Percentiles rank a stretch among this genome's conserved stretches.
These are phyloP conservation scores for Sordariomycetes sp. DNA, from an alignment of 2,329 filamentous ascomycete genomes.

Conservation along the genomic window DNA sequence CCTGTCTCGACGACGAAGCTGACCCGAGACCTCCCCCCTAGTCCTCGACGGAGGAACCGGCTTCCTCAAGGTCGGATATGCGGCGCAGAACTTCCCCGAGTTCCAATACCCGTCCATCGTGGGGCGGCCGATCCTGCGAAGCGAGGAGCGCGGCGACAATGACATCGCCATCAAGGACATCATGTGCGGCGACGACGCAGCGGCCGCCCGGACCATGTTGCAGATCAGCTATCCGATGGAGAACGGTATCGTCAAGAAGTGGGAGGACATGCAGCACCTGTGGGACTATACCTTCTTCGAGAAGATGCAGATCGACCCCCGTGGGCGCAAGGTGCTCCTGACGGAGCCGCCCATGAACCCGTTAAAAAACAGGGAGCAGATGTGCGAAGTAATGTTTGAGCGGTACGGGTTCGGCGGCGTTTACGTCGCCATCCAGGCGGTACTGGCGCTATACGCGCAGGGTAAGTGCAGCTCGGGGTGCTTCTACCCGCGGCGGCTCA, in stretches of 20 bases:
- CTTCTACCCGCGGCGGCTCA: neutral
- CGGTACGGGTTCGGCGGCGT: conserved; percentile 92
- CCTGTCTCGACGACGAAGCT: conserved; percentile 8
- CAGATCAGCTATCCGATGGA: conserved; percentile 99
- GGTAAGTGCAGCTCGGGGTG: conserved; percentile 35
- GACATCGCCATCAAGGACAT: conserved; percentile 81
- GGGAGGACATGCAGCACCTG: conserved; percentile 99
- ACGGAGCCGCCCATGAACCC: conserved; percentile 98
- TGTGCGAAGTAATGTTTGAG: conserved; percentile 99
- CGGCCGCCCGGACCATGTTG: conserved; percentile 89
- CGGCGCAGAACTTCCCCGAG: conserved; percentile 98
- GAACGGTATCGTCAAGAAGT: conserved; percentile 98
- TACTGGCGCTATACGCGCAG: conserved; percentile 91
- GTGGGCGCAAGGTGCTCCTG: conserved; percentile 89
- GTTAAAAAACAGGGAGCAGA: conserved; percentile 89
- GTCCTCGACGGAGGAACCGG: conserved; percentile 99
- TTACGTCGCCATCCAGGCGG: conserved; percentile 95
- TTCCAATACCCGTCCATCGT: conserved; percentile 98
- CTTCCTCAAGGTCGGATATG: conserved; percentile 99
- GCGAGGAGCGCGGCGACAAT: conserved; percentile 63
- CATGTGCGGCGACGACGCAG: conserved; percentile 98
- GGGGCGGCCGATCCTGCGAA: conserved; percentile 90
- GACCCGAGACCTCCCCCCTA: conserved; percentile 20
- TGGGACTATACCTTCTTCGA: conserved; percentile 99
- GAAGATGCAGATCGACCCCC: conserved; percentile 87